Base-by-base conservation (phyloP, 1,284 basidiomycete genomes). In the Trametes versicolor region DNA sequence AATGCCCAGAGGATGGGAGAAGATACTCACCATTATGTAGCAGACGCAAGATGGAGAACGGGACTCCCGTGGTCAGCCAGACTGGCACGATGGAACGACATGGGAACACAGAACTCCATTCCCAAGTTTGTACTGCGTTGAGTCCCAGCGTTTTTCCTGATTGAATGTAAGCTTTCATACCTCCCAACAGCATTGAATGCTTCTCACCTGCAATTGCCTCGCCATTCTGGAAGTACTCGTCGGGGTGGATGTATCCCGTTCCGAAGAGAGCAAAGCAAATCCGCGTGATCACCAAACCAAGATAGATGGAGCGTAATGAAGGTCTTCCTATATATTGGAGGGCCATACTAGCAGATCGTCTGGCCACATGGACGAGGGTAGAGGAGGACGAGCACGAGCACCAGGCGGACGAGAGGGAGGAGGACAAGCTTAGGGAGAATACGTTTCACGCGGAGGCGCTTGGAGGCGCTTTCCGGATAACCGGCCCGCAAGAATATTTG, bases 141-240 rank as follows among this genome's bases (percentile, higher is more conserved):
- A 76, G 54, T 4, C 72, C 72, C 36, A 5, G 73, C 36, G 60
- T 78, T 69, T 39, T 75, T 50, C 4, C 72, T 72, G n/a, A 78
- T 68, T 39, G 76, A 62, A n/a, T 32, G 15, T 57, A 65, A 9
- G 76, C 79, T 81, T 49, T 21, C n/a, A n/a, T n/a, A n/a, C n/a
- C n/a, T n/a, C n/a, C n/a, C n/a, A n/a, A n/a, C n/a, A n/a, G n/a
- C n/a, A n/a, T n/a, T n/a, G n/a, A n/a, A n/a, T n/a, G n/a, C 6
- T 4, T 2, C 12, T 21, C 25, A 80, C 80, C 80, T 55, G 80
- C 77, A 27, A 72, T 74, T n/a, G 77, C 71, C 65, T 81, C 81
- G 45, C 77, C 81, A 62, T 78, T 81, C 70, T 81, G 80, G 67
- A 81, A 79, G 65, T 80, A 74, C 68, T 81, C 80, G 62, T 81